Base-by-base conservation (phyloP, 176 grass and related monocot genomes). In the Coix lacrymajobi region DNA sequence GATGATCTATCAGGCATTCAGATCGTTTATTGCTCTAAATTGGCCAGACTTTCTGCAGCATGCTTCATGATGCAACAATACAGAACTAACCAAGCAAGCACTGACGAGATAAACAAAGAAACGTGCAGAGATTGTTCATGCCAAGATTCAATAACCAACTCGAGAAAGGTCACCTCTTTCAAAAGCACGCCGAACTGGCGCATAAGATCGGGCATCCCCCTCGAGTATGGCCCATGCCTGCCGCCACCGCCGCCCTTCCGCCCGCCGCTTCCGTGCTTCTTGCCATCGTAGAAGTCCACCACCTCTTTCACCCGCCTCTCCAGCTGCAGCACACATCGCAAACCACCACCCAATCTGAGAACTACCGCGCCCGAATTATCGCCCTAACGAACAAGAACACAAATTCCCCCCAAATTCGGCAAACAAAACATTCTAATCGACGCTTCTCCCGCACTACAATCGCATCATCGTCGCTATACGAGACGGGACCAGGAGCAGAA, bases 131-230 rank as follows among this genome's bases (percentile, higher is more conserved):
- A 43, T 19, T 22, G 48, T 17, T 54, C 31, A 39, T n/a, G 13
- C 26, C 37, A 82, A 57, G 4, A 38, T 78, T 24, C 45, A 30
- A 80, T 51, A 51, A 62, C 0, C 19, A 73, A 63, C 16, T 71
- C 31, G 31, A 78, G 77, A 77, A 90, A 69, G 63, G 69, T 86
- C 34, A 90, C 95, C 92, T 98, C 90, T 45, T 85, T 89, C 41
- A 98, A 19, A 69, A 98, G 86, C 20, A 48, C 43, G 29, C 87
- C 76, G 56, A 98, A 84, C 46, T 90, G 92, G 73, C 92, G 96
- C 71, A 89, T 88, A 68, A 98, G 89, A 39, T 95, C 90, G 7
- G 87, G 86, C 88, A 79, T 80, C 76, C 90, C 93, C 67, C 85
- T 97, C n/a, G 83, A 56, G 66, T 66, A 68, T 8, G 79, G 49